Conservation (phyloP, 2,329 filamentous ascomycete species). For the Botrytis aclada region DNA sequence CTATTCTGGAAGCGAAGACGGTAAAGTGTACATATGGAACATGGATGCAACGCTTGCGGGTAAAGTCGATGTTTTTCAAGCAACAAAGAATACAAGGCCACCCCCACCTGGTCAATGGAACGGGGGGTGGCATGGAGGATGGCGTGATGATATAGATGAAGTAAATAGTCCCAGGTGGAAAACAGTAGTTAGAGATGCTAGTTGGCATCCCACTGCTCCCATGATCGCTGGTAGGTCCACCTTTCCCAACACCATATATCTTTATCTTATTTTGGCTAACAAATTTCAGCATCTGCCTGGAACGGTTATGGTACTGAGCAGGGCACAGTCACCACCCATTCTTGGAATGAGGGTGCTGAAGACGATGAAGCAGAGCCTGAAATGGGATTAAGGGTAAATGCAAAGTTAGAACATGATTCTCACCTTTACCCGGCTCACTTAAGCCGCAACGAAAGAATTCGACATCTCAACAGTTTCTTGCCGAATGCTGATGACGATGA, state of each 20-base stretch:
- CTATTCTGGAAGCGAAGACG: conserved; percentile 86
- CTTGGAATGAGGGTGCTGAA: conserved; percentile 61
- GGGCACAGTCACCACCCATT: conserved; percentile 65
- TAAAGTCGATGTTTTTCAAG: conserved; percentile 71
- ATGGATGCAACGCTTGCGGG: conserved; percentile 81
- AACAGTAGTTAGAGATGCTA: conserved; percentile 68
- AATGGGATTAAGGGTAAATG: conserved; percentile 45
- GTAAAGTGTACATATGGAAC: conserved; percentile 89
- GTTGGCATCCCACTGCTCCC: conserved; percentile 68
- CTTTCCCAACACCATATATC: neutral
- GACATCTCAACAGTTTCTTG: too few relatives aligned
- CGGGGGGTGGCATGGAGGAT: conserved; percentile 21
- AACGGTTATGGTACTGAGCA: conserved; percentile 63
- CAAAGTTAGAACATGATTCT: conserved; percentile 39
- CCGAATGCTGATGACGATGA: neutral
- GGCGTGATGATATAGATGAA: conserved; percentile 32
- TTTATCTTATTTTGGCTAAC: too few relatives aligned
- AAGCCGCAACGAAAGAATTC: neutral
- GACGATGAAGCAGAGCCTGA: conserved; percentile 55
- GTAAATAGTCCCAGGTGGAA: conserved; percentile 46
- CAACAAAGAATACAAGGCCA: conserved; percentile 62
- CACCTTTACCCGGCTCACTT: conserved; percentile 17
- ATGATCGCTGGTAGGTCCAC: conserved; percentile 48
- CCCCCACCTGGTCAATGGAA: conserved; percentile 33
- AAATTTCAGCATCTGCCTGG: conserved; percentile 58